A percentile compares a stretch with the other conserved stretches of the same genome.
Evolutionary conservation across 2,329 filamentous ascomycete species (phyloP).

Genomic region (Pseudogymnoascus sp.): DNA sequence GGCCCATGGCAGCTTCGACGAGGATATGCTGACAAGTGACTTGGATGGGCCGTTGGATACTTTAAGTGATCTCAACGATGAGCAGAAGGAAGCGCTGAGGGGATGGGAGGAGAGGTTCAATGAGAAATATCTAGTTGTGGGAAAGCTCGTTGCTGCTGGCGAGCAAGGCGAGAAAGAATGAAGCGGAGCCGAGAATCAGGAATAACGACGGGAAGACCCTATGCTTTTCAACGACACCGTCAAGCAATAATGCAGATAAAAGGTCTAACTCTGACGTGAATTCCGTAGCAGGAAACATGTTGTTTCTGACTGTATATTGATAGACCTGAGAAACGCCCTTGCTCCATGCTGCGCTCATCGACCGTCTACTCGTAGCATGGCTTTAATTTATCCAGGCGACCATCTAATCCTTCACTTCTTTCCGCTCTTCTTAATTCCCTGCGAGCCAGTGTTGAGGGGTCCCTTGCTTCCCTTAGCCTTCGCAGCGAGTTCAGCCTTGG

Average conservation of each 20-base stretch:
- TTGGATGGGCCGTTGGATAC: constrained; percentile 74
- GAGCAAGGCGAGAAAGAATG: constrained; percentile 39
- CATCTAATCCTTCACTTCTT: constrained; percentile 61
- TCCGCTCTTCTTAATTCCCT: constrained; percentile 96
- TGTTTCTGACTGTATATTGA: constrained; percentile 49
- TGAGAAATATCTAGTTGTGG: constrained; percentile 94
- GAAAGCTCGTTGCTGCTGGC: constrained; percentile 65
- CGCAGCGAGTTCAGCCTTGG: constrained; percentile 72
- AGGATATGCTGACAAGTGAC: constrained; percentile 90
- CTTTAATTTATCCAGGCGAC: neutral
- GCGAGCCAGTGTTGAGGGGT: constrained; percentile 71
- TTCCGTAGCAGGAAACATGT: constrained; percentile 25
- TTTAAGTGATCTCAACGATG: constrained; percentile 60
- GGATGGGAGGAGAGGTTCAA: constrained; percentile 92
- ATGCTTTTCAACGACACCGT: neutral
- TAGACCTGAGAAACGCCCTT: constrained; percentile 24
- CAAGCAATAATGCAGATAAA: neutral
- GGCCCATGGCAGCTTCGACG: constrained; percentile 86
- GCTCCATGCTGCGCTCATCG: constrained; percentile 35
- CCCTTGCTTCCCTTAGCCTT: constrained; percentile 76
- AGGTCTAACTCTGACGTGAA: constrained; percentile 3
- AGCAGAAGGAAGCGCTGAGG: constrained; percentile 73
- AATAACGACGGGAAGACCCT: neutral
- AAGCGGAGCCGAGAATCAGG: constrained; percentile 6
- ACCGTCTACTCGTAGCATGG: constrained; percentile 5